Percentiles rank a stretch among this genome's conserved stretches.
These are phyloP conservation scores for Paramecium biaurelia DNA, from an alignment of 73 alveolate genomes.

Conservation along the genomic window DNA sequence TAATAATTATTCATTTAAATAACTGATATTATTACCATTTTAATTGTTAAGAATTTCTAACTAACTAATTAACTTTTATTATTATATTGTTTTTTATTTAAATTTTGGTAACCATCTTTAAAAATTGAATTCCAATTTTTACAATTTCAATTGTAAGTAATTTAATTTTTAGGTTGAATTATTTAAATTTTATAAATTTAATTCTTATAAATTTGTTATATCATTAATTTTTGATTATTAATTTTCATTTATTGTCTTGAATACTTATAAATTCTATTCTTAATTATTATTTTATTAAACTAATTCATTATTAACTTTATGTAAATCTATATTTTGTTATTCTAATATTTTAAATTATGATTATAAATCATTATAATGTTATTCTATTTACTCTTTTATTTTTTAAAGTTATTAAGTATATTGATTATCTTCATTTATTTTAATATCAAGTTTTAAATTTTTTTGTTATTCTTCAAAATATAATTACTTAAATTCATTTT, in stretches of 20 bases:
- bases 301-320: not conserved
- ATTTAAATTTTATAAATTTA: not conserved
- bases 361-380: not conserved
- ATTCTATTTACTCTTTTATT: not conserved
- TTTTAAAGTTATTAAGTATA: not conserved
- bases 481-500: not conserved
- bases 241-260: not conserved
- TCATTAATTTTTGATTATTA: not conserved
- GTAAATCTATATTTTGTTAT: not conserved
- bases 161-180: not conserved
- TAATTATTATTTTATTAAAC: not conserved
- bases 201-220: not conserved
- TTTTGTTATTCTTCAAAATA: not conserved
- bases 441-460: not conserved
- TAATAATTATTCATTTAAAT: not conserved
- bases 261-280: not conserved
- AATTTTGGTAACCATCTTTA: not conserved
- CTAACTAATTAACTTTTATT: not conserved
- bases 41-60: not conserved
- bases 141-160: not conserved
- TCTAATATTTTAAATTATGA: not conserved
- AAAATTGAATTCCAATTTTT: not conserved
- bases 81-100: not conserved
- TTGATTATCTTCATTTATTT: not conserved
- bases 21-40: not conserved